Evolutionary conservation across 768 basidiomycete species (phyloP).

Genomic region (Neoboletus magnificus): DNA sequence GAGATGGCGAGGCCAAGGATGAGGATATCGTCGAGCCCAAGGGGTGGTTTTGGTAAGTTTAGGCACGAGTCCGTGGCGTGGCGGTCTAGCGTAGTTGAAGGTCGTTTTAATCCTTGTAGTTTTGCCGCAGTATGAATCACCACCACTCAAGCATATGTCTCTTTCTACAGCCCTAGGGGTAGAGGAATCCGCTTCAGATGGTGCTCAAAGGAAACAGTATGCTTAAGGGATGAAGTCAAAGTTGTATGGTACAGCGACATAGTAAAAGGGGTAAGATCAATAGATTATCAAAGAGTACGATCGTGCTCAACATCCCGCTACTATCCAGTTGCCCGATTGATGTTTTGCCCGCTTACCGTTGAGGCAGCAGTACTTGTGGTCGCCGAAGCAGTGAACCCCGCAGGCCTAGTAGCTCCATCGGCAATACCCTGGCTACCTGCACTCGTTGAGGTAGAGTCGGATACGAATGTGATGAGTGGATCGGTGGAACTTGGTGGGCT

Average conservation of each 20-base stretch:
- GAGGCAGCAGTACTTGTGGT: not conserved
- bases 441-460: not conserved
- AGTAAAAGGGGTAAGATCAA: not conserved
- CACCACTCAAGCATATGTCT: not conserved
- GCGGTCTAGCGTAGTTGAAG: not conserved
- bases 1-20: slow-evolving; percentile 61
- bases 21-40: slow-evolving; percentile 43
- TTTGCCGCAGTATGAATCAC: not conserved
- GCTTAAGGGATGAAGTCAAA: not conserved
- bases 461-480: no score
- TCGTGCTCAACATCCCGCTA: not conserved
- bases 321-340: no score
- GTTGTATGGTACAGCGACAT: not conserved
- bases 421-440: not conserved
- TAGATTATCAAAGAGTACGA: not conserved
- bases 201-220: no score
- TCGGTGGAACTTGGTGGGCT: not conserved
- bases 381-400: not conserved
- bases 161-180: not conserved
- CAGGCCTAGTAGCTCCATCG: not conserved
- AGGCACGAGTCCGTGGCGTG: not conserved
- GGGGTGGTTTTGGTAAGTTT: slow-evolving; percentile 50
- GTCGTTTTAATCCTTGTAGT: not conserved
- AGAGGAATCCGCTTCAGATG: no score
- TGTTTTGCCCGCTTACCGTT: not conserved